Percentiles rank a stretch among this genome's conserved stretches.
phyloP scores from a whole-genome alignment of 139 green algal genomes.

The Auxenochlorella pyrenoidosa region DNA sequence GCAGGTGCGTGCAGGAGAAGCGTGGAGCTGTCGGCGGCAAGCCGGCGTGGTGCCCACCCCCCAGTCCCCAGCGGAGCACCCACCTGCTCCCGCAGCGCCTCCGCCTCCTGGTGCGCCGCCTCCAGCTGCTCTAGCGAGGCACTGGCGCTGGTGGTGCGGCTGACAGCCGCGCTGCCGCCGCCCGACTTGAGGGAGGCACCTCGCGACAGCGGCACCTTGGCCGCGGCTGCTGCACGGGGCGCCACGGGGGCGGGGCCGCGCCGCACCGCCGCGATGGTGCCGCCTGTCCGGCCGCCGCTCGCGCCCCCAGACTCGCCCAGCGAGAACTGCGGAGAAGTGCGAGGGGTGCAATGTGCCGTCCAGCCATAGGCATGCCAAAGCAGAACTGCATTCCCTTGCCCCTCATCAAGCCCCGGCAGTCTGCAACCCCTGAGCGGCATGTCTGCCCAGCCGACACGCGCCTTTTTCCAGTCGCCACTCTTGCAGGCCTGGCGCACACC shows the following conservation, averaged over 20 bases:
- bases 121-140: conserved; percentile 35
- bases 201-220: conserved; percentile 20
- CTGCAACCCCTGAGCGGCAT: background rate
- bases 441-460: background rate
- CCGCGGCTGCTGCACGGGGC: background rate
- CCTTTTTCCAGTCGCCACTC: conserved; percentile 66
- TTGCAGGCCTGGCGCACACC: conserved; percentile 58
- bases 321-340: conserved; percentile 17
- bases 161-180: background rate
- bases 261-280: conserved; percentile 20
- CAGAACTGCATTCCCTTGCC: background rate
- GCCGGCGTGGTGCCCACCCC: background rate
- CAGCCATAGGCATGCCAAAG: no score
- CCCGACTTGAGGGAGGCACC: background rate
- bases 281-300: background rate
- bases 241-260: conserved; percentile 20
- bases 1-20: no score
- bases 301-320: background rate
- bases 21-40: background rate
- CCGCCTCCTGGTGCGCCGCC: conserved; percentile 27
- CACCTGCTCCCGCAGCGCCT: conserved; percentile 37
- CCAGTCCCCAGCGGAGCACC: background rate
- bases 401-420: no score
- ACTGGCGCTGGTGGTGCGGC: conserved; percentile 24
- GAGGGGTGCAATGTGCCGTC: background rate